Evolutionary conservation across 73 alveolate genomes (phyloP).

Genomic region (Stentor roeselii): DNA sequence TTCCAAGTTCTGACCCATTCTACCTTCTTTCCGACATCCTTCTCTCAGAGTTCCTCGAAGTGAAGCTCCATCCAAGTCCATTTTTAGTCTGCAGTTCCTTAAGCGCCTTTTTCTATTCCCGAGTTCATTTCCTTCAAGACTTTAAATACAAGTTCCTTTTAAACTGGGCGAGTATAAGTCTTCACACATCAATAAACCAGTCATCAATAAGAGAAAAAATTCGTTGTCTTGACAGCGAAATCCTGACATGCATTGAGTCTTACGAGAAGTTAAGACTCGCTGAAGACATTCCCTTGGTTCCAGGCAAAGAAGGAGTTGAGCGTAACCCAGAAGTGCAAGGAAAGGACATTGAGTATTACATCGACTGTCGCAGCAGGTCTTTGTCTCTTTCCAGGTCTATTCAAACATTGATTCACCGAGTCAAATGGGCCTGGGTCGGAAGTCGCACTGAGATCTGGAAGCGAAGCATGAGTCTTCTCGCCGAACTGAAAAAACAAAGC

Average conservation of each 20-base stretch:
- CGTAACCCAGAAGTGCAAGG: neutral
- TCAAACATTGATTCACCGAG: neutral
- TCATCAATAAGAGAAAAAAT: neutral
- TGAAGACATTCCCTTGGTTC: slow-evolving; percentile 12
- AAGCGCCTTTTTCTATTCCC: neutral
- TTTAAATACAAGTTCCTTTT: neutral
- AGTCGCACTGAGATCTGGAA: slow-evolving; percentile 14
- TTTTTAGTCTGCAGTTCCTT: neutral
- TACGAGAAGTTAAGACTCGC: neutral
- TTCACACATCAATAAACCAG: neutral
- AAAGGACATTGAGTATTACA: neutral
- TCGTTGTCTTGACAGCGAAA: neutral
- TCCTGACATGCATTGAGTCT: neutral
- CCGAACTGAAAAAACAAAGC: slow-evolving; percentile 1
- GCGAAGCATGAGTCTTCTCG: neutral
- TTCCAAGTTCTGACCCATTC: slow-evolving; percentile 5
- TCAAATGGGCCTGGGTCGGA: slow-evolving; percentile 16
- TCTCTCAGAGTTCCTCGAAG: neutral
- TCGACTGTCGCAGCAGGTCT: neutral
- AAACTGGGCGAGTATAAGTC: neutral
- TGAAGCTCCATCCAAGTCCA: neutral
- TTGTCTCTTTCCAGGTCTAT: neutral
- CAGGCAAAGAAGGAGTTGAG: neutral
- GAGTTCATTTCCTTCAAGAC: neutral
- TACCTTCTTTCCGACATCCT: neutral